Evolutionary conservation across 441 rosid species (phyloP).

Genomic region (Pelargonium fulgidum): DNA sequence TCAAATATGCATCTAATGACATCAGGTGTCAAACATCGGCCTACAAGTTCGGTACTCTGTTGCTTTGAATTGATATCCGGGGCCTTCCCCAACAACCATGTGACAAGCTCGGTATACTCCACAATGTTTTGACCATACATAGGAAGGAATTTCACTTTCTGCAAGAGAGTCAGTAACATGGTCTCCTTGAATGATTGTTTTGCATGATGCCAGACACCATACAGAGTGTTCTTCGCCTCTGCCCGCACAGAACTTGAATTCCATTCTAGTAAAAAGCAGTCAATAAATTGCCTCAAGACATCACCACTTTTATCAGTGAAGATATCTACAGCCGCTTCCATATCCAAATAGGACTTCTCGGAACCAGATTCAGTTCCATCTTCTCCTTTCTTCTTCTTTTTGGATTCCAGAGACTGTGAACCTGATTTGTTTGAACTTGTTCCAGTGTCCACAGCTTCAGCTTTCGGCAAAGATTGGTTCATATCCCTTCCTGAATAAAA

Average conservation of each 20-base stretch:
- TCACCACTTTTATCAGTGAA: constrained; percentile 72
- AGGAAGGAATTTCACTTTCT: constrained; percentile 70
- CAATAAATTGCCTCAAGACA: constrained; percentile 85
- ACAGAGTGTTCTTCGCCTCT: constrained; percentile 89
- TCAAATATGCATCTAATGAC: constrained; percentile 83
- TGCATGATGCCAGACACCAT: constrained; percentile 99
- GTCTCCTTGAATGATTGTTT: constrained; percentile 78
- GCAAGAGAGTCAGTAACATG: constrained; percentile 61
- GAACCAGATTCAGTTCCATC: constrained; percentile 78
- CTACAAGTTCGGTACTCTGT: constrained; percentile 62
- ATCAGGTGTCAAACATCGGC: constrained; percentile 80
- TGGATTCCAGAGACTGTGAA: constrained; percentile 64
- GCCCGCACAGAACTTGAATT: constrained; percentile 88
- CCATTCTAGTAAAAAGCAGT: constrained; percentile 96
- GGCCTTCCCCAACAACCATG: constrained; percentile 76
- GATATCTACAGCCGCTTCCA: constrained; percentile 83
- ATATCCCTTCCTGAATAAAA: constrained; percentile 93
- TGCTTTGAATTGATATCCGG: constrained; percentile 81
- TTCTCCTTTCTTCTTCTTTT: constrained; percentile 97
- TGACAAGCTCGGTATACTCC: constrained; percentile 91
- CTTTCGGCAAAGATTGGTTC: constrained; percentile 56
- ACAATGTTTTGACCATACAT: constrained; percentile 97
- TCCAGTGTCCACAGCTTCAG: constrained; percentile 65
- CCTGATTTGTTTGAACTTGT: constrained; percentile 63
- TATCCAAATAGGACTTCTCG: constrained; percentile 90